Evolutionary conservation across 768 basidiomycete species (phyloP).

Genomic region (Mrakia frigida): DNA sequence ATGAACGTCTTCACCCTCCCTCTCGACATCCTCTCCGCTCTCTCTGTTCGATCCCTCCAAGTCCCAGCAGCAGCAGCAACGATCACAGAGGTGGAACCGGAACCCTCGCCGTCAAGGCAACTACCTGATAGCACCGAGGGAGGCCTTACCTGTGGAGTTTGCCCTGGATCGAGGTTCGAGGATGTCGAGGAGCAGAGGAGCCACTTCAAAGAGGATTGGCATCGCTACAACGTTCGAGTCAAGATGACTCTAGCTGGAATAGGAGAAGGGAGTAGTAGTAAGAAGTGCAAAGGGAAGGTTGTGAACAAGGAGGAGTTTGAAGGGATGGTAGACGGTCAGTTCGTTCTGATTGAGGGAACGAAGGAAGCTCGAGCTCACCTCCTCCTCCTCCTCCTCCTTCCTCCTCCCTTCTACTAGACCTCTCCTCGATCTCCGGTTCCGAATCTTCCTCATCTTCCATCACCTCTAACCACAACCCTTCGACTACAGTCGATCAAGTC

Average conservation of each 20-base stretch:
- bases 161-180: conserved; percentile 56
- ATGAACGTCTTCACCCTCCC: conserved; percentile 68
- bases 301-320: conserved; percentile 66
- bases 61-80: conserved; percentile 39
- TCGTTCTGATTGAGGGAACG: not conserved
- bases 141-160: conserved; percentile 40
- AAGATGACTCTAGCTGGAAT: conserved; percentile 47
- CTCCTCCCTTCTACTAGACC: conserved; percentile 5
- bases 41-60: conserved; percentile 63
- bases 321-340: conserved; percentile 72
- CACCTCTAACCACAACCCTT: not conserved
- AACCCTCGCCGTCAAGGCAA: conserved; percentile 25
- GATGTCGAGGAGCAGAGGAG: conserved; percentile 74
- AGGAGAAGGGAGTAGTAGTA: conserved; percentile 45
- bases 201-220: conserved; percentile 95
- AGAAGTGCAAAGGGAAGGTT: conserved; percentile 47
- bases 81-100: conserved; percentile 34
- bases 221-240: conserved; percentile 91
- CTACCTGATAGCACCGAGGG: not conserved
- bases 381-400: not conserved
- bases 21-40: conserved; percentile 58
- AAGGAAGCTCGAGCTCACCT: conserved; percentile 15
- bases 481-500: conserved; percentile 52
- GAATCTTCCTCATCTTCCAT: conserved; percentile 49
- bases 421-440: conserved; percentile 78